Evolutionary conservation across 1,139 yeast species (phyloP).

Genomic region (Candida tropicalis): DNA sequence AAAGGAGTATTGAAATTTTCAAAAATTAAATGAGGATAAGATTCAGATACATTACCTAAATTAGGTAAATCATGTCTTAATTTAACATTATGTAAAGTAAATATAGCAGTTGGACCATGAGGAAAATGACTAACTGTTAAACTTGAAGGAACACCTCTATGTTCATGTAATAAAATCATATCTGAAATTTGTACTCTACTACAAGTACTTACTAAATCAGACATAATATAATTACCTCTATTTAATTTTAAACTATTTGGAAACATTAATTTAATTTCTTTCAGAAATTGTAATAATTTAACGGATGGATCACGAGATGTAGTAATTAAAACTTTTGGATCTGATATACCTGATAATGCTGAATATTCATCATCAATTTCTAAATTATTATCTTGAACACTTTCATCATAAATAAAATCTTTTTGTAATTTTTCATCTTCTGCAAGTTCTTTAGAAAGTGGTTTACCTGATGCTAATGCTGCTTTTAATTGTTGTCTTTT

Average conservation of each 20-base stretch:
- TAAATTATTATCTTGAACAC: slow-evolving; percentile 50
- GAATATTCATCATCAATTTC: slow-evolving; percentile 85
- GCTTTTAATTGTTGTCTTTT: slow-evolving; percentile 85
- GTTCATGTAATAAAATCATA: slow-evolving; percentile 86
- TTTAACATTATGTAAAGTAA: slow-evolving; percentile 92
- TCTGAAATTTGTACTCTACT: slow-evolving; percentile 72
- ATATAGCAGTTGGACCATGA: slow-evolving; percentile 95
- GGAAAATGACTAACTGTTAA: slow-evolving; percentile 93
- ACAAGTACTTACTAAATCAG: slow-evolving; percentile 84
- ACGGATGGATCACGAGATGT: slow-evolving; percentile 92
- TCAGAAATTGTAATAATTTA: slow-evolving; percentile 84
- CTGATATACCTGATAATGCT: slow-evolving; percentile 82
- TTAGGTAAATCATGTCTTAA: slow-evolving; percentile 89
- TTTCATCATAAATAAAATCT: slow-evolving; percentile 84
- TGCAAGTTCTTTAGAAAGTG: slow-evolving; percentile 84
- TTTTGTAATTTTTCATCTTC: slow-evolving; percentile 82
- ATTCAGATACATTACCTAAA: slow-evolving; percentile 86
- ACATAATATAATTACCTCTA: slow-evolving; percentile 90
- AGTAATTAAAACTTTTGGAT: slow-evolving; percentile 91
- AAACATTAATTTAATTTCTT: slow-evolving; percentile 84
- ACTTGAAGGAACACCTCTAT: slow-evolving; percentile 97
- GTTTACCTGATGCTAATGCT: slow-evolving; percentile 89
- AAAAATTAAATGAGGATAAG: slow-evolving; percentile 90
- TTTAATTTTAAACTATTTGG: slow-evolving; percentile 89
- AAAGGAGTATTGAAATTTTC: slow-evolving; percentile 85